These are phyloP conservation scores for Puccinellia tenuiflora DNA, from an alignment of 176 grass and related monocot genomes.

Conservation along the genomic window DNA sequence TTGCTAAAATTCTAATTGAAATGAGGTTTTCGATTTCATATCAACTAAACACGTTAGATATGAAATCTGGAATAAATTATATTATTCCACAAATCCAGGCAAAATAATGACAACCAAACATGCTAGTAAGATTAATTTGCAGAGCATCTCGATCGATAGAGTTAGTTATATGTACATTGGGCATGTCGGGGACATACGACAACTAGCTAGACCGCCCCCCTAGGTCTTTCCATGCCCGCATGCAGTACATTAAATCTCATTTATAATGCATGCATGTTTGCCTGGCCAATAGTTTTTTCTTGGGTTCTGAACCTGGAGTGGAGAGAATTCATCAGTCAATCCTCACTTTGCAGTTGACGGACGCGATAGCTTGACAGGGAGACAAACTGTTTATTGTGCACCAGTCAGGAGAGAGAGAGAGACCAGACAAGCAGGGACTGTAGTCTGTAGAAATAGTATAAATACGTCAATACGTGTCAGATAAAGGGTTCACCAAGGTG, in stretches of 20 bases:
- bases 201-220: not conserved
- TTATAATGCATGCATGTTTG: conserved; percentile 2
- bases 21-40: too few species aligned
- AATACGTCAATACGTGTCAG: not conserved
- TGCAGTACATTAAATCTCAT: conserved; percentile 1
- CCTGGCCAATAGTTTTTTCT: conserved; percentile 1
- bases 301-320: conserved; percentile 4
- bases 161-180: too few species aligned
- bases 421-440: not conserved
- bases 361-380: not conserved
- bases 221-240: not conserved
- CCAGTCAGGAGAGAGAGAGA: not conserved
- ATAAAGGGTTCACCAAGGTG: not conserved
- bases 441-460: not conserved
- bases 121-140: too few species aligned
- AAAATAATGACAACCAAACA: too few species aligned
- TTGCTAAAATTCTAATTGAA: too few species aligned
- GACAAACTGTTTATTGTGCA: conserved; percentile 8
- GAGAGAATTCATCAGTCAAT: conserved; percentile 18
- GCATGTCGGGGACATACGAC: not conserved
- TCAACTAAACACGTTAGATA: too few species aligned
- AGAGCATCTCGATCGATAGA: too few species aligned
- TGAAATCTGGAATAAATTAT: too few species aligned
- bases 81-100: too few species aligned
- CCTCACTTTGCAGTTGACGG: not conserved